These are phyloP conservation scores for Colletotrichum graminicola DNA, from an alignment of 2,329 filamentous ascomycete species.

Conservation along the genomic window DNA sequence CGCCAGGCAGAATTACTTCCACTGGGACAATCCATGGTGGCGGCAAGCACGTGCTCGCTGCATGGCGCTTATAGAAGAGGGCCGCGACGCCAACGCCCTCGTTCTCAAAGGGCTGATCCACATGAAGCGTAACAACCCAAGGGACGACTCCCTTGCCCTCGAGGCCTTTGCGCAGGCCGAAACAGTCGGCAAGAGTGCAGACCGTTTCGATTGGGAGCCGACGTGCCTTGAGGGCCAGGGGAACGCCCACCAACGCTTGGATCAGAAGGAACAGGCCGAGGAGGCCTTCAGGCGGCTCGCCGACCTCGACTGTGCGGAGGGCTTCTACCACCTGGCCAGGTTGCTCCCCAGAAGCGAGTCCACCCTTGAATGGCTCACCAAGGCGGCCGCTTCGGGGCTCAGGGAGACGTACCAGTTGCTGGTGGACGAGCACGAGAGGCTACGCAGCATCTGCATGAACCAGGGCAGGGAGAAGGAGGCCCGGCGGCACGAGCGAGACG, in stretches of 20 bases:
- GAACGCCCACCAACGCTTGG: slow-evolving; percentile 7
- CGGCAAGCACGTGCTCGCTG: slow-evolving; percentile 47
- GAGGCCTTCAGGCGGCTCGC: slow-evolving; percentile 4
- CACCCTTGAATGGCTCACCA: neutral
- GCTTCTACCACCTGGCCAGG: slow-evolving; percentile 12
- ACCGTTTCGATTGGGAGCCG: slow-evolving; percentile 38
- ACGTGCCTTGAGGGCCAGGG: slow-evolving; percentile 16
- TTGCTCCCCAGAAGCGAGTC: neutral
- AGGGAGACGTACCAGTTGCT: neutral
- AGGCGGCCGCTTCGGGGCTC: slow-evolving; percentile 17
- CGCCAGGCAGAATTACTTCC: slow-evolving; percentile 29
- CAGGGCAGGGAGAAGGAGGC: slow-evolving; percentile 7
- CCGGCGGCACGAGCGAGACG: slow-evolving; percentile 2
- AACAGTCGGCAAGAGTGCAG: slow-evolving; percentile 5
- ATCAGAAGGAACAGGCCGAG: neutral
- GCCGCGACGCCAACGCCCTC: slow-evolving; percentile 52
- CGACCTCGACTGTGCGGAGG: neutral
- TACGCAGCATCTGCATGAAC: neutral
- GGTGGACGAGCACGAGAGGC: slow-evolving; percentile 19
- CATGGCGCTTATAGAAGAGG: slow-evolving; percentile 47
- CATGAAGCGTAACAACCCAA: neutral
- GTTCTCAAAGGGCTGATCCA: slow-evolving; percentile 47
- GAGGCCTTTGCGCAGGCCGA: slow-evolving; percentile 27
- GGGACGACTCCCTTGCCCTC: slow-evolving; percentile 13
- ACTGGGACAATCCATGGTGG: slow-evolving; percentile 43